Conservation (phyloP, 108 stramenopile genomes). For the Skeletonema costatum region DNA sequence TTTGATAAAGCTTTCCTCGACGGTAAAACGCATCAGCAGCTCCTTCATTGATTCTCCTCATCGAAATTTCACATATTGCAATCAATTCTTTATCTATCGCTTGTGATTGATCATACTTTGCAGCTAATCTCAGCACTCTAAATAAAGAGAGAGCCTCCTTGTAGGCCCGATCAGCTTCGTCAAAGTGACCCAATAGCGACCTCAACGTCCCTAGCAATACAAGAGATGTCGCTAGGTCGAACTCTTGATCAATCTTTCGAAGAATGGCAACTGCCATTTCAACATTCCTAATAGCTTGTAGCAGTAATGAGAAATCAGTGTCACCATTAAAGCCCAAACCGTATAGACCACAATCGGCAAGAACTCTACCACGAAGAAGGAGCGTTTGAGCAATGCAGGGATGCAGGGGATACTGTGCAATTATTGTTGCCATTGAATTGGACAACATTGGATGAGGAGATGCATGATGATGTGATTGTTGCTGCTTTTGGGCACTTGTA, state of each 20-base stretch:
- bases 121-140: constrained; percentile 5
- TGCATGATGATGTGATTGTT: constrained; percentile 1
- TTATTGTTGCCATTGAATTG: constrained; percentile 27
- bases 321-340: constrained; percentile 3
- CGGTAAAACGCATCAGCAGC: constrained; percentile 32
- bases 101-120: constrained; percentile 2
- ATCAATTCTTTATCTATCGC: constrained; percentile 19
- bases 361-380: constrained; percentile 40
- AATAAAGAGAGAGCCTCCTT: constrained; percentile 39
- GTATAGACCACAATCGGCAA: constrained; percentile 38
- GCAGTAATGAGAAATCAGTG: constrained; percentile 27
- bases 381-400: constrained; percentile 44
- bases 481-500: background rate
- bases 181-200: constrained; percentile 21
- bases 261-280: constrained; percentile 50
- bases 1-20: constrained; percentile 36
- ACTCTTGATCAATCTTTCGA: constrained; percentile 26
- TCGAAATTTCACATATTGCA: background rate
- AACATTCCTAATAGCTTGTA: constrained; percentile 41
- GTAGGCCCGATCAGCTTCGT: constrained; percentile 37
- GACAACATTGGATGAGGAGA: constrained; percentile 30
- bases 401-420: constrained; percentile 46
- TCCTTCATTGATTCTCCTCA: constrained; percentile 16
- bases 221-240: constrained; percentile 39
- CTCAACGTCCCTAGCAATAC: constrained; percentile 36